phyloP scores from a whole-genome alignment of 495 filamentous ascomycete species.

The Jackrogersella minutella region DNA sequence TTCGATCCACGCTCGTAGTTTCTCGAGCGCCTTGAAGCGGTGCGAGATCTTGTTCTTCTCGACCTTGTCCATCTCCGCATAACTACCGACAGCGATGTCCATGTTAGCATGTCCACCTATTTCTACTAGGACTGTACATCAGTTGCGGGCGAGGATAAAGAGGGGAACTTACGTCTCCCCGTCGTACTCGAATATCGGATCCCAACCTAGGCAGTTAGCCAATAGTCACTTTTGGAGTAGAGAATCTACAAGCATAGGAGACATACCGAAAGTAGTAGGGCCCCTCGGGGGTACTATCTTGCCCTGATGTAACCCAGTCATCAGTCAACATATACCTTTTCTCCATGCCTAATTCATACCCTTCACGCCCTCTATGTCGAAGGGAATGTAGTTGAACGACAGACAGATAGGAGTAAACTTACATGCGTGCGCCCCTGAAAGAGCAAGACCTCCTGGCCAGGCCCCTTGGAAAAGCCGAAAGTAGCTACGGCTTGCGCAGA shows the following conservation, averaged over 20 bases:
- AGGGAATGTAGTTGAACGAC: not conserved
- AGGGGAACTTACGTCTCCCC: constrained; percentile 76
- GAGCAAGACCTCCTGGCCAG: constrained; percentile 82
- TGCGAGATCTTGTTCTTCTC: constrained; percentile 96
- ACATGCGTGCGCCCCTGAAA: constrained; percentile 86
- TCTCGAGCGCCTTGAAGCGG: constrained; percentile 82
- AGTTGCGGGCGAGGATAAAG: not conserved
- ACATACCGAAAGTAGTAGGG: constrained; percentile 80
- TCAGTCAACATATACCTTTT: not conserved
- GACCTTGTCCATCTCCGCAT: constrained; percentile 93
- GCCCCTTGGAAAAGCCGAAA: constrained; percentile 88
- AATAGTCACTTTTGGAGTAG: constrained; percentile 10
- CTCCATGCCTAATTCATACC: not conserved
- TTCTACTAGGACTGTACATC: not conserved
- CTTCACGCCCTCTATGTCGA: not conserved
- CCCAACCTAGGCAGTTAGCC: constrained; percentile 74
- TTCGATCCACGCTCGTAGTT: constrained; percentile 84
- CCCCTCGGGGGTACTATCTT: constrained; percentile 81
- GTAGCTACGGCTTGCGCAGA: constrained; percentile 93
- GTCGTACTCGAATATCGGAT: constrained; percentile 94
- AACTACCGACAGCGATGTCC: constrained; percentile 47
- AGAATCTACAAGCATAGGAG: constrained; percentile 6
- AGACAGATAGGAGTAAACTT: constrained; percentile 22
- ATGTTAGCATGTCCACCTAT: constrained; percentile 1
- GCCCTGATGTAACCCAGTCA: constrained; percentile 56